These are phyloP conservation scores for Hypoxylon sp. DNA, from an alignment of 2,329 filamentous ascomycete species.

Conservation along the genomic window DNA sequence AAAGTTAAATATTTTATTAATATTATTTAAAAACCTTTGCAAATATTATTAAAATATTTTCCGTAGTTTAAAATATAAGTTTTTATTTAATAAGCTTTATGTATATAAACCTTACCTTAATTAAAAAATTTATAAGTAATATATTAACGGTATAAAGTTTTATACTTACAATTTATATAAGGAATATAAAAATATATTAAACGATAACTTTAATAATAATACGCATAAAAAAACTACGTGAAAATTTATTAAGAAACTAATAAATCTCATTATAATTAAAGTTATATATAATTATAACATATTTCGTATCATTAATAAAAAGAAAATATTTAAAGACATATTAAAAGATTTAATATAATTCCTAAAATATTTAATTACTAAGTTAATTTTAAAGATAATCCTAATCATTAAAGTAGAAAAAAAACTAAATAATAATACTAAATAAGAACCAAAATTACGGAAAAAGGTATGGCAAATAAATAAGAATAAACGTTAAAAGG, in stretches of 20 bases:
- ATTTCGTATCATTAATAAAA: background rate
- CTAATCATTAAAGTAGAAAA: background rate
- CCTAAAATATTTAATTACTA: background rate
- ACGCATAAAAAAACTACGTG: background rate
- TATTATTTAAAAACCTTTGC: background rate
- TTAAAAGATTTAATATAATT: background rate
- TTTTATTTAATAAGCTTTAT: background rate
- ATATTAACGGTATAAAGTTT: background rate
- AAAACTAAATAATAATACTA: background rate
- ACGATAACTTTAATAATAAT: background rate
- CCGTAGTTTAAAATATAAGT: background rate
- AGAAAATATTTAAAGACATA: background rate
- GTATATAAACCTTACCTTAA: background rate
- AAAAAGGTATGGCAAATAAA: background rate
- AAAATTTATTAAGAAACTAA: background rate
- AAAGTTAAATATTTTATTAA: background rate
- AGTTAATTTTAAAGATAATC: no score
- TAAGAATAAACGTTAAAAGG: background rate
- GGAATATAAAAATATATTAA: background rate
- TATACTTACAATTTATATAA: background rate
- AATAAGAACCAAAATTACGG: background rate
- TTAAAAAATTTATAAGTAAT: background rate
- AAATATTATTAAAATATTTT: background rate
- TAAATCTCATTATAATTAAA: background rate
- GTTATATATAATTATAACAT: background rate